Evolutionary conservation across 2,329 filamentous ascomycete species (phyloP), one percentile per base, ranked within the genome.

Genomic region (Fusarium guadeloupense): DNA sequence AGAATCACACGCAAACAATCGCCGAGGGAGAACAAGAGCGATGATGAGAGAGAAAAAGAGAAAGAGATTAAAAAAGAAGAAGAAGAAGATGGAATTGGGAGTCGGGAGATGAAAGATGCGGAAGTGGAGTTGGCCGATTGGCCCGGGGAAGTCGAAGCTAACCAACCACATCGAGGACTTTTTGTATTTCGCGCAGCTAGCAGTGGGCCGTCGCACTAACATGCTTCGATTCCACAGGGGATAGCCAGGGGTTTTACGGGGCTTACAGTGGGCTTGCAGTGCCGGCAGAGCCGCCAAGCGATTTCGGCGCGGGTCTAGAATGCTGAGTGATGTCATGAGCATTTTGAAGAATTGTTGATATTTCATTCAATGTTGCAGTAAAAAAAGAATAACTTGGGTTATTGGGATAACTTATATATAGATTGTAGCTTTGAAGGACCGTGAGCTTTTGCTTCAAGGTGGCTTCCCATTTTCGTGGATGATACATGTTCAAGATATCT

Each of bases 141-240:
- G 54, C 53, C 59, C 62, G 58, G 62, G 42, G 65, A 61, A 66
- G 53, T 62, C 47, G 46, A 43, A 58, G 28, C 28, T 31, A 31
- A 14, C 67, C 67, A 68, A 65, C 59, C 64, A 64, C 54, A 50
- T 33, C 56, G 50, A 58, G 48, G 55, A 46, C 54, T 55, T 66
- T 67, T 64, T 64, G 52, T 52, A 54, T 53, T 62, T 63, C 50
- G 63, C 63, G 54, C 55, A 56, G 43, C 16, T 28, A 7, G 16
- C 34, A 42, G 56, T 59, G 57, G 55, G 42, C 34, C 16, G 39
- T 35, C 40, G 43, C 49, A 38, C 49, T 46, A 54, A 48, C 37
- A 30, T 26, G 21, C 43, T 35, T 48, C 45, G 40, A 62, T 38
- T 50, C 43, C 52, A 52, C 39, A 30, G 58, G 61, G 20, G 30